Conservation (phyloP, 139 green algal species). For the Chlamydomonas applanata region DNA sequence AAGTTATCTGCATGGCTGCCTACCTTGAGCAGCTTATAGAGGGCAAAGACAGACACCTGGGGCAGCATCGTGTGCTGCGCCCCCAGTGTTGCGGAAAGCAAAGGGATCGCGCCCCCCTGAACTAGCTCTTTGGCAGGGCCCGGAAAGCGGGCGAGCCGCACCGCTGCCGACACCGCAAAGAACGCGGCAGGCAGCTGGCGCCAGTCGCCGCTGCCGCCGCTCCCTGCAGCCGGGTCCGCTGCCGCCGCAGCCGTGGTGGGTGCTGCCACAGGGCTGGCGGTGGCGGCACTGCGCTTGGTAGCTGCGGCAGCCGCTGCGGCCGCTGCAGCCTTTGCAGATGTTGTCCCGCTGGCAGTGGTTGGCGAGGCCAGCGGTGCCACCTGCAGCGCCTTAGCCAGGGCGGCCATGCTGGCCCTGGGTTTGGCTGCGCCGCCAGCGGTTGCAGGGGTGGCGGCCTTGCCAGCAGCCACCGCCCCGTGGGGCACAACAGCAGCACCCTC, state of each 20-base stretch:
- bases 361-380: too few relatives aligned
- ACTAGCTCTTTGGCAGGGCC: conserved; percentile 3
- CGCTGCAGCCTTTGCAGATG: too few relatives aligned
- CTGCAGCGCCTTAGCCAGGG: too few relatives aligned
- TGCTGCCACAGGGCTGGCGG: too few relatives aligned
- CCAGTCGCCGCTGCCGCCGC: background rate
- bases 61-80: conserved; percentile 11
- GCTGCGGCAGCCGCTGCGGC: too few relatives aligned
- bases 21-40: conserved; percentile 21
- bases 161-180: conserved; percentile 3
- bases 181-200: background rate
- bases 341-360: too few relatives aligned
- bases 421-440: too few relatives aligned
- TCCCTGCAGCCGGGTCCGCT: too few relatives aligned
- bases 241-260: too few relatives aligned
- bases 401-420: too few relatives aligned
- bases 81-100: conserved; percentile 8
- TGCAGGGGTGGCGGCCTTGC: background rate
- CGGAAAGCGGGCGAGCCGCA: background rate
- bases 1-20: conserved; percentile 7
- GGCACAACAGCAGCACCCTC: background rate
- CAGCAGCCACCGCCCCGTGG: background rate
- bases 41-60: conserved; percentile 26
- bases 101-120: conserved; percentile 1
- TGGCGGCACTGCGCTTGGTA: too few relatives aligned